A percentile compares a stretch with the other conserved stretches of the same genome.
Evolutionary conservation across 805 yeast species (phyloP).

Genomic region (Kazachstania psychrophila): DNA sequence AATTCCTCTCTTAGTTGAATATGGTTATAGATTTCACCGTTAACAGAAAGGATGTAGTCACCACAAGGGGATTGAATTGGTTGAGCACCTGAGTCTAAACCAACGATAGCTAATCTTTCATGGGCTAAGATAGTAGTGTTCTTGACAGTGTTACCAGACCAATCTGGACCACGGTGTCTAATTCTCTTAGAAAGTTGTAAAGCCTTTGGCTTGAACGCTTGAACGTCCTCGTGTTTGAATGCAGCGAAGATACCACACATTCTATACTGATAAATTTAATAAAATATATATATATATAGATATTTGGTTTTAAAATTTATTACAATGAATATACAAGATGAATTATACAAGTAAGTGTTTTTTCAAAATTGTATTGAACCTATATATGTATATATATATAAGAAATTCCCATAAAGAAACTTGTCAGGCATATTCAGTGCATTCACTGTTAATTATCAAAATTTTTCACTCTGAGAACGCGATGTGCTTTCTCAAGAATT

Average conservation of each 20-base stretch:
- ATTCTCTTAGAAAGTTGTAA: slow-evolving; percentile 83
- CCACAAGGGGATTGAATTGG: slow-evolving; percentile 82
- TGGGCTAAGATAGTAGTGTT: slow-evolving; percentile 81
- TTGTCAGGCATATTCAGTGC: no score
- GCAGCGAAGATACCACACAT: slow-evolving; percentile 99
- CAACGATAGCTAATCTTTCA: slow-evolving; percentile 96
- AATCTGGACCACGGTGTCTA: slow-evolving; percentile 99
- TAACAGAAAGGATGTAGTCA: slow-evolving; percentile 68
- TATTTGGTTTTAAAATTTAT: no score
- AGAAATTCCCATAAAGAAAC: no score
- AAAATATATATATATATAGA: no score
- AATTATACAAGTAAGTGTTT: no score
- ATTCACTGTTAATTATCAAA: no score
- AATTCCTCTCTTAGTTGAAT: slow-evolving; percentile 74
- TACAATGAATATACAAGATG: no score
- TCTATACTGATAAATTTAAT: background rate
- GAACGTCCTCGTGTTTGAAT: slow-evolving; percentile 69
- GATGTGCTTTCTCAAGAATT: no score
- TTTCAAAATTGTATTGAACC: no score
- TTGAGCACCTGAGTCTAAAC: slow-evolving; percentile 96
- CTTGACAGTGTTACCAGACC: slow-evolving; percentile 83
- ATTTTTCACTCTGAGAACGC: no score
- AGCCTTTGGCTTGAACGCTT: slow-evolving; percentile 77
- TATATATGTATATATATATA: no score
- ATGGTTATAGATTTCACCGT: slow-evolving; percentile 98